Evolutionary conservation across 2,329 filamentous ascomycete genomes (phyloP).

Genomic region (Cladosporium sp.): DNA sequence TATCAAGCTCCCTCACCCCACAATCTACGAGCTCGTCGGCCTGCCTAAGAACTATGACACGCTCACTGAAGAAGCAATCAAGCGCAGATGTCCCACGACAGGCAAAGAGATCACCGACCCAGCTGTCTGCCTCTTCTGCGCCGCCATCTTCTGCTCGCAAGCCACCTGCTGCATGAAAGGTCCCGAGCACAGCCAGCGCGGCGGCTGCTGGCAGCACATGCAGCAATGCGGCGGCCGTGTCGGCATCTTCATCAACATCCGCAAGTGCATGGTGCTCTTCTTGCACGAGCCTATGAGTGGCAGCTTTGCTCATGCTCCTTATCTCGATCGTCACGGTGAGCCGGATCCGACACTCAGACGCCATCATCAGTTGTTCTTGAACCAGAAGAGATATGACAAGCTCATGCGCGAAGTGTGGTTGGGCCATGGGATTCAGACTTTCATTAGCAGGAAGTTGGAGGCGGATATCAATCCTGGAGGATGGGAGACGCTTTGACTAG

Average conservation of each 20-base stretch:
- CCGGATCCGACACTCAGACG: slow-evolving; percentile 83
- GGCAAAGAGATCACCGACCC: slow-evolving; percentile 90
- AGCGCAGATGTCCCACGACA: slow-evolving; percentile 77
- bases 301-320: slow-evolving; percentile 81
- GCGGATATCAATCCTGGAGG: slow-evolving; percentile 95
- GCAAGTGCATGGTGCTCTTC: slow-evolving; percentile 90
- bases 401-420: slow-evolving; percentile 83
- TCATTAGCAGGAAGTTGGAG: slow-evolving; percentile 85
- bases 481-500: slow-evolving; percentile 68
- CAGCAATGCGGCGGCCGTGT: slow-evolving; percentile 82
- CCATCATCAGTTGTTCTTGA: slow-evolving; percentile 83
- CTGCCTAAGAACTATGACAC: slow-evolving; percentile 88
- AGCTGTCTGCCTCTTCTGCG: slow-evolving; percentile 88
- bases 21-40: slow-evolving; percentile 90
- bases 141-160: slow-evolving; percentile 94
- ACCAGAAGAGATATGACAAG: slow-evolving; percentile 89
- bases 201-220: slow-evolving; percentile 89
- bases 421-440: slow-evolving; percentile 78
- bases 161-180: slow-evolving; percentile 79
- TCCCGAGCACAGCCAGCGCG: slow-evolving; percentile 41
- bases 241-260: slow-evolving; percentile 93
- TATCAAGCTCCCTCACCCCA: slow-evolving; percentile 68
- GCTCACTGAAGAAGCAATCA: slow-evolving; percentile 86
- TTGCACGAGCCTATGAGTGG: slow-evolving; percentile 73
- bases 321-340: slow-evolving; percentile 94